Conservation (phyloP, 2,329 filamentous ascomycete genomes). For the Ceratocystiopsis minuta region DNA sequence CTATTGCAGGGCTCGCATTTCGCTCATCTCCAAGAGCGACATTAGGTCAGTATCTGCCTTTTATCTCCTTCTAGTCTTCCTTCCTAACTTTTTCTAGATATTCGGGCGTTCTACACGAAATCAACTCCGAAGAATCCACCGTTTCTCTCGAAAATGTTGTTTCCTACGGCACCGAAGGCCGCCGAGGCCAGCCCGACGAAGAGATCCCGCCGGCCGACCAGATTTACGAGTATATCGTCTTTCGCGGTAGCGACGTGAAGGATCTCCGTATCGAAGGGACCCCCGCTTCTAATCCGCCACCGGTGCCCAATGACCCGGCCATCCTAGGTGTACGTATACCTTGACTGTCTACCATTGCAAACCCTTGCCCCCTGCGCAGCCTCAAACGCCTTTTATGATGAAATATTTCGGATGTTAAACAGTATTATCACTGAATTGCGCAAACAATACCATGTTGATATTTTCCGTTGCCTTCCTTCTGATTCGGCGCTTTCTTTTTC, state of each 20-base stretch:
- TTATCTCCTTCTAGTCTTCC: not conserved
- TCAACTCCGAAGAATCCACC: conserved; percentile 92
- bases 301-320: conserved; percentile 83
- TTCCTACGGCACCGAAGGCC: conserved; percentile 86
- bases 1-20: conserved; percentile 8
- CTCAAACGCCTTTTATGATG: conserved; percentile 42
- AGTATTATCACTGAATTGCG: conserved; percentile 71
- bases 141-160: conserved; percentile 93
- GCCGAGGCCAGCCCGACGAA: conserved; percentile 57
- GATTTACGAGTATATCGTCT: conserved; percentile 97
- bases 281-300: conserved; percentile 53
- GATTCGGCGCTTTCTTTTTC: conserved; percentile 27
- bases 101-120: conserved; percentile 88
- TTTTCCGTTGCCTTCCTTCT: conserved; percentile 99
- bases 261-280: conserved; percentile 85
- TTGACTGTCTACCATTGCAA: not conserved
- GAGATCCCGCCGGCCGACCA: conserved; percentile 73
- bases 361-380: conserved; percentile 4
- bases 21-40: conserved; percentile 10
- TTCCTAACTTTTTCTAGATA: conserved; percentile 41
- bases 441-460: conserved; percentile 81
- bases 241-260: conserved; percentile 95
- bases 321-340: conserved; percentile 81
- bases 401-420: conserved; percentile 96
- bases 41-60: conserved; percentile 5